Evolutionary conservation across 2,329 filamentous ascomycete species (phyloP), one percentile per base, ranked within the genome.

Genomic region (Falciphora oryzae): DNA sequence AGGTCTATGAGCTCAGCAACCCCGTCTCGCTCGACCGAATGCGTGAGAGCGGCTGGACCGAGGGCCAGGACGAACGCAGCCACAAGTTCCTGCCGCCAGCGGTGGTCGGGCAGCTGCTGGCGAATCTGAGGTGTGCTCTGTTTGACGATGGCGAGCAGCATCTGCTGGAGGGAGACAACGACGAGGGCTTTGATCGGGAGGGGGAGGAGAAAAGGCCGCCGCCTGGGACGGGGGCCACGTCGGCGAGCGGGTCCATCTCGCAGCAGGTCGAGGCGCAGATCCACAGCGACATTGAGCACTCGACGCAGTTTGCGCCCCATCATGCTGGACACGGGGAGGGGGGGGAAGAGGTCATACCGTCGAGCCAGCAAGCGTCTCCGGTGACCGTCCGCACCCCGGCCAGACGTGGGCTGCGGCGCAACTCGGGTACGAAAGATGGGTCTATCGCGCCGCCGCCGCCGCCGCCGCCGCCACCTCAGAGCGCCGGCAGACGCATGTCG

Each of bases 1-100:
- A 88, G 68, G 77, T 89, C 0, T 89, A 88, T 69, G 80, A 86
- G 72, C 78, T 89, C 31, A 87, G 88, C 69, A 82, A 89, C 70
- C 83, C 86, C 0, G 76, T 86, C 1, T 74, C 79, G 0, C 74
- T 85, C 1, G 74, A 77, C 0, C 76, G 81, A 63, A 83, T 89
- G 77, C 79, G 78, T 59, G 75, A 78, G 57, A 81, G 83, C 56
- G 85, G 83, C 0, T 86, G 85, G 82, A 71, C 87, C 0, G 75
- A 78, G 6, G 74, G 76, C 1, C 64, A 67, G 4, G 73, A 79
- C 2, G 80, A 86, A n/a, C 75, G 78, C 31, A 81, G 80, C 62
- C 87, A 82, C 66, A 73, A 74, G 3, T 86, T 82, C 68, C 73
- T 89, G 0, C 82, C 82, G 1, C 86, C 85, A 1, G 84, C 83